A percentile compares a stretch with the other conserved stretches of the same genome.
phyloP scores from a whole-genome alignment of 768 basidiomycete species.

The Xerocomellus chrysenteron region DNA sequence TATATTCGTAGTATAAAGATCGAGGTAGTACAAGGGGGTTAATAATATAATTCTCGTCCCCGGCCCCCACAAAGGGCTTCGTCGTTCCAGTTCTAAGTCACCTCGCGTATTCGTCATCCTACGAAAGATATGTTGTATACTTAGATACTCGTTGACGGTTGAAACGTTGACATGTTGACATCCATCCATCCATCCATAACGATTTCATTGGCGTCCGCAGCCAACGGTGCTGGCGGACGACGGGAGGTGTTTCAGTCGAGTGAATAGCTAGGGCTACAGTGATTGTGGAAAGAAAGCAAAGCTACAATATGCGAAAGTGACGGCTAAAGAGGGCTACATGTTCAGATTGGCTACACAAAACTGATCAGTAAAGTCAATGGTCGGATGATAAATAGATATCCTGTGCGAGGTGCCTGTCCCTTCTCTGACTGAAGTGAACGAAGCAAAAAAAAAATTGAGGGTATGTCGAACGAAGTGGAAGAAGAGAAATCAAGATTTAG shows the following conservation, averaged over 20 bases:
- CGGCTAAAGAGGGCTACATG: conserved; percentile 25
- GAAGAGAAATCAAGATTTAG: conserved; percentile 28
- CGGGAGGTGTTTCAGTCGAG: conserved; percentile 3
- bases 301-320: conserved; percentile 24
- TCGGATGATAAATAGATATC: conserved; percentile 21
- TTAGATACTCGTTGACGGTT: no score
- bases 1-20: no score
- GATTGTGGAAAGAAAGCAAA: conserved; percentile 3
- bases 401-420: conserved; percentile 6
- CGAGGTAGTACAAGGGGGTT: no score
- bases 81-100: no score
- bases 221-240: background rate
- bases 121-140: no score
- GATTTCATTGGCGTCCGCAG: background rate
- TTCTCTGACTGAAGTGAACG: conserved; percentile 9
- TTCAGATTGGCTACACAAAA: conserved; percentile 24
- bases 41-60: no score
- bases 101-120: no score
- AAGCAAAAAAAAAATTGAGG: background rate
- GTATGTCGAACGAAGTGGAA: conserved; percentile 16
- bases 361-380: conserved; percentile 9
- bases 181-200: background rate
- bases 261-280: conserved; percentile 26
- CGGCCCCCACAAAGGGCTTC: no score
- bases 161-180: background rate